phyloP scores from a whole-genome alignment of 441 rosid genomes.

The Arabidopsis hybrid region DNA sequence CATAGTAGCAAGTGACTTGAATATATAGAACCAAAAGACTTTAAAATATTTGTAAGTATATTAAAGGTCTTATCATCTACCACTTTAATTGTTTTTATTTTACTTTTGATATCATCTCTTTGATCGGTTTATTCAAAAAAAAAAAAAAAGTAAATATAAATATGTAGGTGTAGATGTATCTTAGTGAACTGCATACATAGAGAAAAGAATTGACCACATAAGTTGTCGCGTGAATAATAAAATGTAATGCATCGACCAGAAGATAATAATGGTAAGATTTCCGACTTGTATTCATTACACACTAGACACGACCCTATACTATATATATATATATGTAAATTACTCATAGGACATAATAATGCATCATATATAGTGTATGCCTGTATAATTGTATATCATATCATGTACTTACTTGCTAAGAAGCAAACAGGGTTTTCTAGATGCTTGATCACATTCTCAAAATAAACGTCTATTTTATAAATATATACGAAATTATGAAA shows the following conservation, averaged over 20 bases:
- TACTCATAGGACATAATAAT: background rate
- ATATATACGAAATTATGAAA: background rate
- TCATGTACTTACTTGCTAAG: background rate
- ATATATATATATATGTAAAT: background rate
- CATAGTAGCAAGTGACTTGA: background rate
- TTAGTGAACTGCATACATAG: background rate
- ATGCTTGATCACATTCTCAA: background rate
- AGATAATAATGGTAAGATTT: background rate
- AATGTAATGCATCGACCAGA: background rate
- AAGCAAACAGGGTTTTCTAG: background rate
- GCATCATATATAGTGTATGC: background rate
- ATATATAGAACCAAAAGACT: slow-evolving; percentile 29
- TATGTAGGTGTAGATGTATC: slow-evolving; percentile 13
- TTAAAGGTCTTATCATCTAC: background rate
- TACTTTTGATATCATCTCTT: background rate
- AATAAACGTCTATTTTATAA: background rate
- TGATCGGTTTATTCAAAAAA: background rate
- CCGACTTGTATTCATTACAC: background rate
- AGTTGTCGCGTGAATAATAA: background rate
- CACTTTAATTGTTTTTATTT: background rate
- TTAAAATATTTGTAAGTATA: background rate
- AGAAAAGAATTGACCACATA: background rate
- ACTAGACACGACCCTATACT: background rate
- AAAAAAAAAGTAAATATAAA: background rate
- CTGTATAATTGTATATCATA: background rate